phyloP scores from a whole-genome alignment of 176 grass and related monocot species.

The Phoenix dactylifera region DNA sequence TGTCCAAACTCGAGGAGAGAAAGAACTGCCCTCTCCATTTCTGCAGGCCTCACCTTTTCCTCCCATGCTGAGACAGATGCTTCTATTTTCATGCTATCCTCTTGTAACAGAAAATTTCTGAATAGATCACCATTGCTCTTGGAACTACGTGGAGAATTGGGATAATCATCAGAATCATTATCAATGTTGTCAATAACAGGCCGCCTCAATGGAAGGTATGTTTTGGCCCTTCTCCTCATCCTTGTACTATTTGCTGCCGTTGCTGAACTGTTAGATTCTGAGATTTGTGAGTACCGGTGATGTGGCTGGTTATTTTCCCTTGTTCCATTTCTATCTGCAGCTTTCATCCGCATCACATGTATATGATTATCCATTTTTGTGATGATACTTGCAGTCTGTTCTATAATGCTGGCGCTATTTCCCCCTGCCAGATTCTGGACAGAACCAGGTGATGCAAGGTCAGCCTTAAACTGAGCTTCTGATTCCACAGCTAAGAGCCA shows the following conservation, averaged over 20 bases:
- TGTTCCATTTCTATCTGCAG: conserved; percentile 47
- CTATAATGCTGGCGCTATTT: conserved; percentile 64
- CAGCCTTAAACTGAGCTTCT: conserved; percentile 64
- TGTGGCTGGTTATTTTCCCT: conserved; percentile 35
- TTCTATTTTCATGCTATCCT: conserved; percentile 65
- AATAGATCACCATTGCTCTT: conserved; percentile 36
- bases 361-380: conserved; percentile 92
- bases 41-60: conserved; percentile 70
- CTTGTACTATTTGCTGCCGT: conserved; percentile 42
- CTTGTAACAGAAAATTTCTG: conserved; percentile 42
- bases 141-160: conserved; percentile 22
- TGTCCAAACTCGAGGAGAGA: conserved; percentile 97
- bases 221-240: conserved; percentile 66
- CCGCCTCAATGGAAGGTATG: conserved; percentile 39
- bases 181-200: conserved; percentile 43
- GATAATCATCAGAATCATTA: conserved; percentile 47
- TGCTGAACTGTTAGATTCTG: conserved; percentile 38
- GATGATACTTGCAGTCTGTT: conserved; percentile 80
- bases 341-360: conserved; percentile 41
- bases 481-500: conserved; percentile 96
- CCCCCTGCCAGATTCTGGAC: conserved; percentile 52
- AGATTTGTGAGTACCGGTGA: conserved; percentile 31
- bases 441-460: conserved; percentile 33
- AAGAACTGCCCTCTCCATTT: conserved; percentile 93
- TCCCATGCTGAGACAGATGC: conserved; percentile 81